These are phyloP conservation scores for Leccinellum luteum DNA, from an alignment of 768 basidiomycete species.

Conservation along the genomic window DNA sequence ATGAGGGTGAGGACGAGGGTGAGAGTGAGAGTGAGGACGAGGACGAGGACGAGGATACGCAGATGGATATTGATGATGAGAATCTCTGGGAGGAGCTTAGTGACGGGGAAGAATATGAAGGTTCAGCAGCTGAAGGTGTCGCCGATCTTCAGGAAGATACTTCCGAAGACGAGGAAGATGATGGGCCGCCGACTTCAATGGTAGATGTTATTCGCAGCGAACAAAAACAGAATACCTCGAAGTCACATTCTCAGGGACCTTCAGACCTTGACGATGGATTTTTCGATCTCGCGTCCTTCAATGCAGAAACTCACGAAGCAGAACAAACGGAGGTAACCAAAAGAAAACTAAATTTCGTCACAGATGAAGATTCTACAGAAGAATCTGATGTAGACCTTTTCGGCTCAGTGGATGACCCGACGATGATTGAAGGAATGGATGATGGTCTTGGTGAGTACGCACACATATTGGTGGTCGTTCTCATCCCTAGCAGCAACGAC, in stretches of 20 bases:
- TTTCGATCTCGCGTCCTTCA: constrained; percentile 86
- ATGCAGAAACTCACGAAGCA: constrained; percentile 75
- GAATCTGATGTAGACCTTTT: constrained; percentile 67
- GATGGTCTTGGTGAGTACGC: constrained; percentile 39
- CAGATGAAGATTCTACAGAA: constrained; percentile 49
- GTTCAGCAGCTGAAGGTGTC: constrained; percentile 25
- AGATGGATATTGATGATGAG: constrained; percentile 24
- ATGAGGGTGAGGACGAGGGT: constrained; percentile 19
- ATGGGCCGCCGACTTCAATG: constrained; percentile 22
- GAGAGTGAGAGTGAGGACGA: constrained; percentile 26
- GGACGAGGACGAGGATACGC: constrained; percentile 35
- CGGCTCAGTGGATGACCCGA: constrained; percentile 48
- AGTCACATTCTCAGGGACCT: constrained; percentile 29
- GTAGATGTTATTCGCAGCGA: constrained; percentile 25
- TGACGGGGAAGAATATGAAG: constrained; percentile 21
- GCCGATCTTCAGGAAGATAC: constrained; percentile 38
- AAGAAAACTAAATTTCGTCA: constrained; percentile 56
- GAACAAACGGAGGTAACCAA: constrained; percentile 63
- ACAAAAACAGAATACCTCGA: constrained; percentile 21
- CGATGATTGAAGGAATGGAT: constrained; percentile 41
- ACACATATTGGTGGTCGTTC: background rate
- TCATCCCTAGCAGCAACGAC: constrained; percentile 5
- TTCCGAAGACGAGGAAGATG: constrained; percentile 37
- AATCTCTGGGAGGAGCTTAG: constrained; percentile 29
- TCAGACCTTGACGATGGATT: constrained; percentile 82